Evolutionary conservation across 176 grass and related monocot genomes (phyloP), one percentile per base, ranked within the genome.

Genomic region (Aegilops sharonensis): DNA sequence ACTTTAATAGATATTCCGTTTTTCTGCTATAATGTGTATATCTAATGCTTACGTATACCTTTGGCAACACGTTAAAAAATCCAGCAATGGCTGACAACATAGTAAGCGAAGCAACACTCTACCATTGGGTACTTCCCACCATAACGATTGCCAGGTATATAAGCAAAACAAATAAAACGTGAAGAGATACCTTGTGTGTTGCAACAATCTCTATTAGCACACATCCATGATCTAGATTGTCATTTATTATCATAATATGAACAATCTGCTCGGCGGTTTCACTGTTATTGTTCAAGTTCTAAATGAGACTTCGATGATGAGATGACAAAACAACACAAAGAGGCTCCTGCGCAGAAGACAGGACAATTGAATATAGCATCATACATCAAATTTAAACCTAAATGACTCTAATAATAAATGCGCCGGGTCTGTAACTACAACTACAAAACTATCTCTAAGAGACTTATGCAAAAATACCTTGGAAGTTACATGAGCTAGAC

Each of bases 161-260:
- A 57, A 40, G 52, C 59, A 59, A 52, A 81, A 21, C 70, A 57
- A 54, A 82, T 24, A 59, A 72, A 83, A 71, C 70, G 79, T 4
- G 27, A 85, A 82, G 43, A 82, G 70, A 11, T 68, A 98, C 95
- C 93, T 98, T 95, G 63, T 89, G 89, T 78, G 95, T 95, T 59
- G 95, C 95, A 70, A 93, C 95, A 83, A 85, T 90, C 83, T 98
- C 95, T 91, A 95, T 98, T 59, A 98, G 54, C 75, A 93, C 95
- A 85, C 95, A 98, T 30, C 95, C 95, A 93, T 93, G 95, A 92
- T 98, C 93, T 35, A 98, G 91, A 92, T 98, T 90, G 83, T 95
- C 93, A 34, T 35, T n/a, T n/a, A n/a, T 94, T 70, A 89, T 87
- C 35, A 98, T 88, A 77, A 95, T 93, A 72, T 88, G 93, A 90